These are phyloP conservation scores for Vicia sativa DNA, from an alignment of 306 rosid species.

Conservation along the genomic window DNA sequence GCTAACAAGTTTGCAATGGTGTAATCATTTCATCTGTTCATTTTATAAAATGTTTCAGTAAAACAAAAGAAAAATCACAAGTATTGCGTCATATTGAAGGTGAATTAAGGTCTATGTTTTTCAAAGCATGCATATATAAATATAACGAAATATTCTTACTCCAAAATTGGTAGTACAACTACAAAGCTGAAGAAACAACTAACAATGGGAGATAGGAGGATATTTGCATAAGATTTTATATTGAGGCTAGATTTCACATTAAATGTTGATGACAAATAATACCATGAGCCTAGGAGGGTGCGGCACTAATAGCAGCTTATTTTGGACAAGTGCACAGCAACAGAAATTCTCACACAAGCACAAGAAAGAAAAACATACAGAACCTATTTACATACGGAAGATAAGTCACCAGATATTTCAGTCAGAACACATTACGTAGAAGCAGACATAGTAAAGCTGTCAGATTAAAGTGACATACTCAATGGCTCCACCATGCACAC, in stretches of 20 bases:
- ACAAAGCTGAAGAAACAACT: slow-evolving; percentile 12
- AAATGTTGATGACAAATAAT: slow-evolving; percentile 17
- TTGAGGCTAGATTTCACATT: slow-evolving; percentile 23
- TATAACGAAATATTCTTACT: neutral
- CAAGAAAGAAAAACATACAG: neutral
- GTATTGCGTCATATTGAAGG: slow-evolving; percentile 4
- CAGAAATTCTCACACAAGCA: neutral
- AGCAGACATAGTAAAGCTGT: slow-evolving; percentile 10
- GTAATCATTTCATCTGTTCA: slow-evolving; percentile 24
- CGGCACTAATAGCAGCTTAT: slow-evolving; percentile 19
- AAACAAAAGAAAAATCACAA: slow-evolving; percentile 13
- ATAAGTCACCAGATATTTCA: slow-evolving; percentile 14
- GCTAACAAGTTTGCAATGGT: slow-evolving; percentile 25
- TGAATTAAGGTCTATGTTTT: slow-evolving; percentile 11
- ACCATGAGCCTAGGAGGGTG: slow-evolving; percentile 8
- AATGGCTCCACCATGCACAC: slow-evolving; percentile 94
- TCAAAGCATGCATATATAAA: slow-evolving; percentile 6
- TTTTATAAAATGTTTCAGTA: slow-evolving; percentile 7
- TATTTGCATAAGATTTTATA: slow-evolving; percentile 7
- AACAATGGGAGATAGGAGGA: neutral
- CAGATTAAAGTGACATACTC: slow-evolving; percentile 62
- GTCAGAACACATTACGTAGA: slow-evolving; percentile 17
- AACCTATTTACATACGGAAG: neutral
- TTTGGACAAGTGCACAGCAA: slow-evolving; percentile 8
- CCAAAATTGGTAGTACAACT: slow-evolving; percentile 17